Evolutionary conservation across 257 asterid species (phyloP).

Genomic region (Penstemon barbatus): DNA sequence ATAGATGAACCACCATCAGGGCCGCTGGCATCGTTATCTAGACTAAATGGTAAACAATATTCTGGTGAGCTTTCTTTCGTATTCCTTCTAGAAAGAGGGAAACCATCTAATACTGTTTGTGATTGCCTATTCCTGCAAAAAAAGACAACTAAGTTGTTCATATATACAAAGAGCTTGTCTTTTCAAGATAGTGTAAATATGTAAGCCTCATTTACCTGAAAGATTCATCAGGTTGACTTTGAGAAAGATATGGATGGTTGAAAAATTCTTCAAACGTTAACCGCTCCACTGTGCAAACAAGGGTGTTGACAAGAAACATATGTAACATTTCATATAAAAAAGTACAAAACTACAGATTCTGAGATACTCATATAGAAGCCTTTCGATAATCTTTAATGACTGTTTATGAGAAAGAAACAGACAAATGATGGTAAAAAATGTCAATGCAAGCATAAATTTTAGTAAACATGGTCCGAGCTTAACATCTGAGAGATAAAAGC

Average conservation of each 20-base stretch:
- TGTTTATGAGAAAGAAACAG: neutral
- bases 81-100: constrained; percentile 48
- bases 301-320: constrained; percentile 17
- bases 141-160: constrained; percentile 16
- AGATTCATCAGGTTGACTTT: constrained; percentile 50
- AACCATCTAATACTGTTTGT: constrained; percentile 44
- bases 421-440: neutral
- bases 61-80: constrained; percentile 55
- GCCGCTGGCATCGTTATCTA: constrained; percentile 61
- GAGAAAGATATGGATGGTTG: constrained; percentile 81
- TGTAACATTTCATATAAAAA: constrained; percentile 9
- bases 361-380: constrained; percentile 18
- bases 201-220: constrained; percentile 48
- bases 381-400: constrained; percentile 13
- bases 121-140: constrained; percentile 51
- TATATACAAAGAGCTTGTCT: constrained; percentile 7
- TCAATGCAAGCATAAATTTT: constrained; percentile 13
- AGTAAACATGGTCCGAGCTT: constrained; percentile 10
- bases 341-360: constrained; percentile 4
- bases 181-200: constrained; percentile 25
- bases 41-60: constrained; percentile 68
- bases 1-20: constrained; percentile 54
- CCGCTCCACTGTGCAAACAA: constrained; percentile 62
- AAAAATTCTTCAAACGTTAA: constrained; percentile 91
- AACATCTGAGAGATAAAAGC: neutral